Evolutionary conservation across 352 stramenopile genomes (phyloP), one percentile per base, ranked within the genome.

Genomic region (Phytophthora tubulina): DNA sequence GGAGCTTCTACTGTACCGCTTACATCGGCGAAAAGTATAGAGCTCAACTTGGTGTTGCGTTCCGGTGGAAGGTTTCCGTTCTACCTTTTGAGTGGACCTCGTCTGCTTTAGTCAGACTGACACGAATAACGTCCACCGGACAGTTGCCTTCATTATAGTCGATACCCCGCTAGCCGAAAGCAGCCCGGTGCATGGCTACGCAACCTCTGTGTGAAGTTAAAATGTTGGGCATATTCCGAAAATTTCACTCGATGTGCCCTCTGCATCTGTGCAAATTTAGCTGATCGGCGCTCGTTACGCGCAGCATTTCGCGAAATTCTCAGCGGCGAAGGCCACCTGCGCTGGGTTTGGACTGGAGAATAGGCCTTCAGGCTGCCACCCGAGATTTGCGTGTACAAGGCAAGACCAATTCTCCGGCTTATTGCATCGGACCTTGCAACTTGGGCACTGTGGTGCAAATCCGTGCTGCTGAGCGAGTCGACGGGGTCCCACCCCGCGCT

Each of bases 311-410:
- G 14, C 21, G 58, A 66, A 35, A 42, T 57, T 66, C 21, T 51
- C 9, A 57, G 30, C 21, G 7, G 32, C 11, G 14, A 64, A 38
- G 27, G 42, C 17, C 33, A 14, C 15, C 8, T 17, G 6, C 14
- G 33, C 32, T 64, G 53, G 41, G 41, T 14, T 51, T 50, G 36
- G 50, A 9, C 17, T 27, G 21, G 6, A 57, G 49, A 50, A 58
- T 59, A 48, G 51, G 55, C 31, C 17, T 45, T n/a, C 36, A 67
- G 48, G 31, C 36, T 36, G 14, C 36, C 27, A 31, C 41, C 14
- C 15, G 51, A 54, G 62, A 69, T 69, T 69, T 58, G 63, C 45
- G 31, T 46, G 55, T 65, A 58, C 63, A 71, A 45, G 53, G 63
- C 42, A 52, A 35, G 56, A 65, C 38, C 45, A 66, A 27, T 66